Evolutionary conservation across 139 green algal genomes (phyloP).

Genomic region (Chlorella sp.): DNA sequence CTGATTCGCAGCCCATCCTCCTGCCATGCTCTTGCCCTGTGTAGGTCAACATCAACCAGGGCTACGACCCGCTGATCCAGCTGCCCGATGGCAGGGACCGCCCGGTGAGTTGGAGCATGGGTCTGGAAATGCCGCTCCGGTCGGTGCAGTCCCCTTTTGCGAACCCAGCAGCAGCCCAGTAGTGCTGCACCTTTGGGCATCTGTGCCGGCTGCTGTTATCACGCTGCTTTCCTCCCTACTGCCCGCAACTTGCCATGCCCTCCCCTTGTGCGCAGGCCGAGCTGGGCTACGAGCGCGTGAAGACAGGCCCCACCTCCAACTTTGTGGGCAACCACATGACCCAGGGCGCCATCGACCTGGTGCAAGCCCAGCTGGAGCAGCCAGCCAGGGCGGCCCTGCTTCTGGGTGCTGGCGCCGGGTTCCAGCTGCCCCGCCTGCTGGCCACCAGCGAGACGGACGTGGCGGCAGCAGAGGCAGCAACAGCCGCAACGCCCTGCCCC

Average conservation of each 20-base stretch:
- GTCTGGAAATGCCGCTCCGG: neutral
- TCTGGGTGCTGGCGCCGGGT: neutral
- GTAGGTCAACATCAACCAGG: constrained; percentile 37
- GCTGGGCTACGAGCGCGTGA: constrained; percentile 74
- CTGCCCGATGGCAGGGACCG: constrained; percentile 43
- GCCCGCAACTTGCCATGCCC: no score
- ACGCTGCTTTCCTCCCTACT: no score
- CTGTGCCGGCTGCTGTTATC: no score
- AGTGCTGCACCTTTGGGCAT: no score
- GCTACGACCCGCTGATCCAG: constrained; percentile 51
- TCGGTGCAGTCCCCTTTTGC: no score
- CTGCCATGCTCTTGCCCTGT: neutral
- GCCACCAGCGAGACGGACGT: neutral
- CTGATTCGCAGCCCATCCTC: no score
- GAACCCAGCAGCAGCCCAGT: no score
- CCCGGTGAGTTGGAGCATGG: constrained; percentile 5
- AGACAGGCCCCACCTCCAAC: constrained; percentile 81
- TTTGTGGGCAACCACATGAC: constrained; percentile 92
- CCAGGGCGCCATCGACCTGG: constrained; percentile 82
- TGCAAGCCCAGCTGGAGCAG: constrained; percentile 58
- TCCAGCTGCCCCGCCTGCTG: neutral
- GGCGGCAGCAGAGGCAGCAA: neutral
- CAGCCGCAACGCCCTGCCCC: neutral
- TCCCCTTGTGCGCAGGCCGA: constrained; percentile 24
- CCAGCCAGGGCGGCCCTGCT: neutral